These are phyloP conservation scores for Scheffersomyces stambukii DNA, from an alignment of 1,139 yeast species.

Conservation along the genomic window DNA sequence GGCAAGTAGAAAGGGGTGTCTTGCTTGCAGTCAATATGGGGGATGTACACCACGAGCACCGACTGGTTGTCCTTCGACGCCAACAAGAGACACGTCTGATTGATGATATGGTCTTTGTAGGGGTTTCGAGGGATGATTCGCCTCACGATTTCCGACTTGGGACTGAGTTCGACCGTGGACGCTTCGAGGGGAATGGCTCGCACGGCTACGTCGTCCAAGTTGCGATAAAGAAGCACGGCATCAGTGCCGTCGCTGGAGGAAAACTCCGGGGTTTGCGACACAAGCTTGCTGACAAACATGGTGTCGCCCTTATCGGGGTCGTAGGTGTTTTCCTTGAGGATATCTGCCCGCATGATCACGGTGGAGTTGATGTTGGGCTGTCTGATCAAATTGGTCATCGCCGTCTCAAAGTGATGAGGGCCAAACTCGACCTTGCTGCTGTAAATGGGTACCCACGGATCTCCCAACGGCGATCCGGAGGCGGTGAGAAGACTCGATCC, in stretches of 20 bases:
- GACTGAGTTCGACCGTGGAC: slow-evolving; percentile 24
- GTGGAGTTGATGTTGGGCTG: slow-evolving; percentile 94
- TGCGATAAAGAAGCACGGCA: slow-evolving; percentile 37
- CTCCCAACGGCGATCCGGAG: slow-evolving; percentile 54
- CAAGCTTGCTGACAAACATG: slow-evolving; percentile 28
- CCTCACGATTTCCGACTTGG: slow-evolving; percentile 59
- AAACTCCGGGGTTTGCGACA: slow-evolving; percentile 30
- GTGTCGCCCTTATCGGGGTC: slow-evolving; percentile 34
- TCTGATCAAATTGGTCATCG: slow-evolving; percentile 74
- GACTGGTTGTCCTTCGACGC: slow-evolving; percentile 14
- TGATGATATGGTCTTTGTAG: slow-evolving; percentile 72
- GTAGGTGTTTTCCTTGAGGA: slow-evolving; percentile 53
- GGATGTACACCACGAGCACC: slow-evolving; percentile 65
- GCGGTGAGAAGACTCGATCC: slow-evolving; percentile 4
- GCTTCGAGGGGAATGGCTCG: slow-evolving; percentile 39
- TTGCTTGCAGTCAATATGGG: slow-evolving; percentile 59
- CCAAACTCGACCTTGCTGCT: slow-evolving; percentile 41
- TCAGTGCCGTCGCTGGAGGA: slow-evolving; percentile 22
- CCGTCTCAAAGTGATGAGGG: slow-evolving; percentile 59
- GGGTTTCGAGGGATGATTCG: slow-evolving; percentile 89
- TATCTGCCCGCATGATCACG: slow-evolving; percentile 84
- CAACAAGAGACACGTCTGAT: slow-evolving; percentile 72
- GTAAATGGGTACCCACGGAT: slow-evolving; percentile 61
- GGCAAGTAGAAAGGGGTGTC: slow-evolving; percentile 88
- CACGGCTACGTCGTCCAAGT: slow-evolving; percentile 55